Base-by-base conservation (phyloP, 805 yeast genomes). In the Lachancea kluyveri region DNA sequence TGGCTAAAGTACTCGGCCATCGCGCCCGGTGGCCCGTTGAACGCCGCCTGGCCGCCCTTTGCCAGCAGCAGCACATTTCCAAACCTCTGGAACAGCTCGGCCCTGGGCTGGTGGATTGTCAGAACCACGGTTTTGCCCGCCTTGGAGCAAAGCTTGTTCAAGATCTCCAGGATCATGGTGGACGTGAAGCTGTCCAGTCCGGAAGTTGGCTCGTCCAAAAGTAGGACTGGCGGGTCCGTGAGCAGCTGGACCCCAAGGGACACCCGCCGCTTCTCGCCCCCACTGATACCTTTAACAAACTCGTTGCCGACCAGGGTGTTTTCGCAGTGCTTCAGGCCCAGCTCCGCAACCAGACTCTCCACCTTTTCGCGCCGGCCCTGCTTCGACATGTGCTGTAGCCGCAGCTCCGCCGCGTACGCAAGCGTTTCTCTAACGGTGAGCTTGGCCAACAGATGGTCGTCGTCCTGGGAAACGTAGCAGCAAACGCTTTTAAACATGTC, bases 161-260 rank as follows among this genome's bases (percentile, higher is more conserved):
- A 61, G 23, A 85, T 71, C 18, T 67, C 62, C 24, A 86, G 52
- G 21, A 85, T 79, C 3, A 83, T 70, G 1, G 72, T 67, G 0
- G 94, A 81, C 0, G 92, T 83, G 36, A 82, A 74, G 8, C 88
- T 74, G 49, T 86, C 95, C 16, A 86, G 64, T 0, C 95, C 95
- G 4, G 94, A 82, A 0, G 95, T 86, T 2, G 95, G 95, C 49
- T 86, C 95, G 56, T 86, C 95, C 15, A 86, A 56, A 30, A 86
- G 67, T 21, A 86, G 52, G 22, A 86, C 66, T 35, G 76, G 75
- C 0, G 94, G 90, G 35, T 75, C 75, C 37, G 78, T 75, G 24
- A 86, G 59, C 21, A 86, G 60, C 50, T 85, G 94, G 26, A 83
- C 70, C 2, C 88, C 90, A 54, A 86, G 83, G 0, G 90, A 78